These are phyloP conservation scores for Fusarium caatingaense DNA, from an alignment of 2,329 filamentous ascomycete species.

Conservation along the genomic window DNA sequence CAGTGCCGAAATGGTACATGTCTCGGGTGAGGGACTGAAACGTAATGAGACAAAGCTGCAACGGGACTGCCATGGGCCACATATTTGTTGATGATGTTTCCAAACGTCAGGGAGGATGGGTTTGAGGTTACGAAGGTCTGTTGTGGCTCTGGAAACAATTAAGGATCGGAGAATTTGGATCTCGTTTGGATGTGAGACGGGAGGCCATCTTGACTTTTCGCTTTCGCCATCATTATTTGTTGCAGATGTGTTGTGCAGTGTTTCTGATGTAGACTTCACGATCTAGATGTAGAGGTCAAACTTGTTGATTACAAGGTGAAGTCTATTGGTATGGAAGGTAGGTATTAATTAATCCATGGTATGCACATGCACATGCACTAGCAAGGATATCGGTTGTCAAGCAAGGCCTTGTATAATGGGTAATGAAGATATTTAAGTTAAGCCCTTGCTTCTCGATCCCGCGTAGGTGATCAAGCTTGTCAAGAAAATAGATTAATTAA, in stretches of 20 bases:
- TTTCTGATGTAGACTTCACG: too few relatives aligned
- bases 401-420: background rate
- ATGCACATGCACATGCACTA: background rate
- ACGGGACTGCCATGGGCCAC: slow-evolving; percentile 1
- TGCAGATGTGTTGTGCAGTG: background rate
- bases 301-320: background rate
- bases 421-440: background rate
- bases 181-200: slow-evolving; percentile 1
- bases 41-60: slow-evolving; percentile 31
- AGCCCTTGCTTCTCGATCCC: slow-evolving; percentile 1
- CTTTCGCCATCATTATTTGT: background rate
- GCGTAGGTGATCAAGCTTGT: background rate
- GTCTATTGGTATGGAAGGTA: background rate
- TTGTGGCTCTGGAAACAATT: background rate
- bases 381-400: background rate
- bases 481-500: background rate
- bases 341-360: background rate
- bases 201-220: background rate
- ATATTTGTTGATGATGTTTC: slow-evolving; percentile 14
- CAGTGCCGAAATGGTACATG: slow-evolving; percentile 25
- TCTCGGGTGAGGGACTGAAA: slow-evolving; percentile 33
- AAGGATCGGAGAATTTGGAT: background rate
- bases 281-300: background rate
- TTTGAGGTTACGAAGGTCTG: background rate
- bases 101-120: background rate